Conservation (phyloP, 805 yeast genomes). For the Barnettozyma pratensis region DNA sequence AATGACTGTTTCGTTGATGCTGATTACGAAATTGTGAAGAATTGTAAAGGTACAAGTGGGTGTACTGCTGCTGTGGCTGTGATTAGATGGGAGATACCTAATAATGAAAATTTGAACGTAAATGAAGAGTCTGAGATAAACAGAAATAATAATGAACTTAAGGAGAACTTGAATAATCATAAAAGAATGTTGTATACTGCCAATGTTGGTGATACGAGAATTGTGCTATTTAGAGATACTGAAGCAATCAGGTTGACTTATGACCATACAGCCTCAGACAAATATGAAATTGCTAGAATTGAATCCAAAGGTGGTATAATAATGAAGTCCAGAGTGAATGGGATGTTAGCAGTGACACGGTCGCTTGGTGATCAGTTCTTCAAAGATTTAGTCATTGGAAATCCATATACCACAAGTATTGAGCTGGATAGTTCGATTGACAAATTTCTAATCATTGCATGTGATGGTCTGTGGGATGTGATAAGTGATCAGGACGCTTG, state of each 20-base stretch:
- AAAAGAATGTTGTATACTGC: slow-evolving; percentile 84
- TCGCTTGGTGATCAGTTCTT: slow-evolving; percentile 92
- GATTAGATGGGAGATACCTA: slow-evolving; percentile 69
- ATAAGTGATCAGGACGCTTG: slow-evolving; percentile 82
- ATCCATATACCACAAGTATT: slow-evolving; percentile 89
- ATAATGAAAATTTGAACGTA: slow-evolving; percentile 6
- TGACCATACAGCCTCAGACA: slow-evolving; percentile 90
- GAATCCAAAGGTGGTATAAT: slow-evolving; percentile 79
- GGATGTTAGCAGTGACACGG: slow-evolving; percentile 90
- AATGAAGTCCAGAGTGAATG: slow-evolving; percentile 89
- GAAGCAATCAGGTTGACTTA: slow-evolving; percentile 75
- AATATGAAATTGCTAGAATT: slow-evolving; percentile 69
- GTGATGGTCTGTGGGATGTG: slow-evolving; percentile 98
- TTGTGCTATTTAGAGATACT: slow-evolving; percentile 72
- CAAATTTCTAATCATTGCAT: slow-evolving; percentile 81
- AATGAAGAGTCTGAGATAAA: slow-evolving; percentile 1
- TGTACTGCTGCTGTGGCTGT: slow-evolving; percentile 95
- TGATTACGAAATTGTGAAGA: slow-evolving; percentile 59
- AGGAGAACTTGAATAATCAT: slow-evolving; percentile 31
- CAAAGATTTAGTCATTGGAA: slow-evolving; percentile 83
- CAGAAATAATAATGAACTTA: not conserved
- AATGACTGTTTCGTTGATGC: slow-evolving; percentile 69
- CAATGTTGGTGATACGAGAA: slow-evolving; percentile 90
- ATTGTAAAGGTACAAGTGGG: slow-evolving; percentile 72
- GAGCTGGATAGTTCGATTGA: slow-evolving; percentile 56